Evolutionary conservation across 2,329 filamentous ascomycete genomes (phyloP).

Genomic region (Cordyceps cateniannulata): DNA sequence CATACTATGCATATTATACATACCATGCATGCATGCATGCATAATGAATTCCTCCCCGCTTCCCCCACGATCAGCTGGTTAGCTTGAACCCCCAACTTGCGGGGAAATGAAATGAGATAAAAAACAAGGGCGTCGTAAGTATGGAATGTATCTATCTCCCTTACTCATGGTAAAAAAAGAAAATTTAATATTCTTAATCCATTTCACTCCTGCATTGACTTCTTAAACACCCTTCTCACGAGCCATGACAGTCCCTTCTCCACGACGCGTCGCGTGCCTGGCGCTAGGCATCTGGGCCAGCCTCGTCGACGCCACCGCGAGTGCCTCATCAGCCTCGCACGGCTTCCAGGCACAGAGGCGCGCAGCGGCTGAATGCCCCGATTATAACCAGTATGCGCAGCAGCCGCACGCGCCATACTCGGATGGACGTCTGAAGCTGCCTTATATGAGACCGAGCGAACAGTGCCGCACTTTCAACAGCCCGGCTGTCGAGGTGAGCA

Average conservation of each 20-base stretch:
- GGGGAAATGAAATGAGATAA: conserved; percentile 1
- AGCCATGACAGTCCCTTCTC: not conserved
- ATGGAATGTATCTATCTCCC: not conserved
- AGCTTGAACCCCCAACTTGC: not conserved
- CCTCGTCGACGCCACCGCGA: not conserved
- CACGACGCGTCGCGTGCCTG: conserved; percentile 1
- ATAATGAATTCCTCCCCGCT: conserved; percentile 3
- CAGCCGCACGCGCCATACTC: conserved; percentile 20
- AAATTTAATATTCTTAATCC: not conserved
- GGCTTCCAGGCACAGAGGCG: too few species aligned
- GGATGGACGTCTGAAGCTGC: conserved; percentile 17
- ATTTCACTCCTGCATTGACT: not conserved
- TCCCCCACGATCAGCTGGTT: not conserved
- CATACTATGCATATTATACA: too few species aligned
- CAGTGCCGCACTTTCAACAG: conserved; percentile 24
- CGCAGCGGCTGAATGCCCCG: conserved; percentile 19
- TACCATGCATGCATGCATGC: not conserved
- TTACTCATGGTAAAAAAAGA: too few species aligned
- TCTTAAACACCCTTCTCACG: not conserved
- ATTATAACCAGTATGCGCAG: conserved; percentile 19
- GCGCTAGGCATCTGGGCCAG: not conserved
- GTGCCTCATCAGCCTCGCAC: not conserved
- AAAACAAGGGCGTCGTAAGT: not conserved
- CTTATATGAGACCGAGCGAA: conserved; percentile 22
- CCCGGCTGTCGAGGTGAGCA: conserved; percentile 21